phyloP scores from a whole-genome alignment of 768 basidiomycete genomes.

The Suillus alpinus region DNA sequence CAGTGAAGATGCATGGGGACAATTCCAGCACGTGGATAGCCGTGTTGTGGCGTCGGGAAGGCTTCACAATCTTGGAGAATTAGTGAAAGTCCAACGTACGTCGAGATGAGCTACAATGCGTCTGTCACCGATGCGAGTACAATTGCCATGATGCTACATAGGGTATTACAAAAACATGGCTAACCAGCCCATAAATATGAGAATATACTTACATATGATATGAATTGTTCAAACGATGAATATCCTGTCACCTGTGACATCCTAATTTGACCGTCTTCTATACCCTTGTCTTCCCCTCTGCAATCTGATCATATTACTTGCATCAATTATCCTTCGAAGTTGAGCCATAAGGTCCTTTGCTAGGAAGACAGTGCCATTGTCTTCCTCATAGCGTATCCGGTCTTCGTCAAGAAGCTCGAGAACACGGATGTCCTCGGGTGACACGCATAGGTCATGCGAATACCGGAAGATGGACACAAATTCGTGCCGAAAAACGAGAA shows the following conservation, averaged over 20 bases:
- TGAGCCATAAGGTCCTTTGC: slow-evolving; percentile 41
- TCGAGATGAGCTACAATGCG: background rate
- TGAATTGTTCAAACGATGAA: background rate
- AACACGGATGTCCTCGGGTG: slow-evolving; percentile 40
- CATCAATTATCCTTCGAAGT: slow-evolving; percentile 27
- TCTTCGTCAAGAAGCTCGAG: slow-evolving; percentile 49
- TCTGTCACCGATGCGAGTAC: background rate
- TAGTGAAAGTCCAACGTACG: background rate
- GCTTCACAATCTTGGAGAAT: too few species aligned
- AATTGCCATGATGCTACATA: background rate
- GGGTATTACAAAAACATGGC: background rate
- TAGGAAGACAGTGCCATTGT: slow-evolving; percentile 57
- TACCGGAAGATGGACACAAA: slow-evolving; percentile 65
- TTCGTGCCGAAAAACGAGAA: slow-evolving; percentile 43
- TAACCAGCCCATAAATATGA: background rate
- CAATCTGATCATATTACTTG: slow-evolving; percentile 16
- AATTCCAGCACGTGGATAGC: background rate
- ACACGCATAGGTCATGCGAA: slow-evolving; percentile 42
- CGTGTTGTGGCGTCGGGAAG: background rate
- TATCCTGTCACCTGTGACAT: background rate
- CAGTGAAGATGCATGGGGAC: background rate
- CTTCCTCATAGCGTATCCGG: slow-evolving; percentile 53
- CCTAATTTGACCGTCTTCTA: slow-evolving; percentile 9
- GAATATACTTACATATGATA: background rate
- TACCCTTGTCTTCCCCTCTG: slow-evolving; percentile 5